Base-by-base conservation (phyloP, 1,284 basidiomycete species). In the Sporisorium graminicola region DNA sequence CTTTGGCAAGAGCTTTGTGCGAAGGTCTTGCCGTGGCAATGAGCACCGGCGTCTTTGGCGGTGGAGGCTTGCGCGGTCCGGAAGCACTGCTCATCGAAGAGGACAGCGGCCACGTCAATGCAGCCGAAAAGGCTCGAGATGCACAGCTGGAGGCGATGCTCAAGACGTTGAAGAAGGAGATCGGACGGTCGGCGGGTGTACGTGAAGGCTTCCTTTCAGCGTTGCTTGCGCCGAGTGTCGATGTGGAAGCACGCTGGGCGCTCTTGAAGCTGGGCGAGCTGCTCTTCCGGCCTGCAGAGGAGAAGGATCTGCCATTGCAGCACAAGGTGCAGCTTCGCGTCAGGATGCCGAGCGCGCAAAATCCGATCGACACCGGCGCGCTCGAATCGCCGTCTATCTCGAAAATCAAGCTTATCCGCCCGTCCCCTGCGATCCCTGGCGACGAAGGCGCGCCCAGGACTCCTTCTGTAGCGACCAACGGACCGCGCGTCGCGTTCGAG, bases 191-290 rank as follows among this genome's bases (percentile, higher is more conserved):
- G 2, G 82, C 82, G 9, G 77, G 79, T 22, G 80, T 85, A 6
- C 80, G 84, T 5, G 82, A 85, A 46, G 84, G 83, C 24, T 85
- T 84, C 64, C 54, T 85, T 8, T 74, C 68, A 9, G 84, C 84
- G 2, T 57, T 83, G 37, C 69, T 81, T 16, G 65, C 78, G 20
- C 69, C 70, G 4, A 53, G 91, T 55, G 89, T 91, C 51, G 95
- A 98, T 85, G 88, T 91, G 76, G 93, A 96, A 87, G 92, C 95
- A 50, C 91, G 95, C 40, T 93, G 94, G 90, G 93, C 92, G 70
- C 87, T 98, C 54, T 88, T 99, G 80, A 98, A 98, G 87, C 88
- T 98, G 12, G 94, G 93, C 13, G 96, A 98, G 82, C 88, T 98
- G 26, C 90, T 96, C 54, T 92, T 96, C 76, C 91, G 91, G 56